Evolutionary conservation across 2,329 filamentous ascomycete species (phyloP).

Genomic region (Aspergillus ochraceoroseus): DNA sequence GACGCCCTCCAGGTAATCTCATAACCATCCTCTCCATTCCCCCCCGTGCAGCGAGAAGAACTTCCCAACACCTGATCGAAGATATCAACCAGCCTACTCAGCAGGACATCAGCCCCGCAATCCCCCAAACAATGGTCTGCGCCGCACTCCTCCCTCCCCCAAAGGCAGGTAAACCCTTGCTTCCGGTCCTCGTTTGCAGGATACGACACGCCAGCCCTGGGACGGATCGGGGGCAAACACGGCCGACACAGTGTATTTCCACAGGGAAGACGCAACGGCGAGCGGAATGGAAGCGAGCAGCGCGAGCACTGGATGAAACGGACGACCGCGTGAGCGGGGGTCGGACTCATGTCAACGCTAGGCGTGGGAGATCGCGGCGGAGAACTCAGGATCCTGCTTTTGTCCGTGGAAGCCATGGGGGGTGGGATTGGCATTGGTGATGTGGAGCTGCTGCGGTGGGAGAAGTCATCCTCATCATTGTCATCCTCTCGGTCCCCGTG

Average conservation of each 20-base stretch:
- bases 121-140: slow-evolving; percentile 71
- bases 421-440: too few species aligned
- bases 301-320: slow-evolving; percentile 71
- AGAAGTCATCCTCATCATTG: too few species aligned
- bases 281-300: slow-evolving; percentile 63
- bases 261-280: slow-evolving; percentile 74
- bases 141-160: slow-evolving; percentile 49
- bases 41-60: background rate
- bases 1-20: slow-evolving; percentile 8
- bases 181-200: slow-evolving; percentile 63
- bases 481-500: too few species aligned
- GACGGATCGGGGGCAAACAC: slow-evolving; percentile 65
- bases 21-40: slow-evolving; percentile 29
- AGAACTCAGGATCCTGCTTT: too few species aligned
- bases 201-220: slow-evolving; percentile 69
- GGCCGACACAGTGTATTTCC: slow-evolving; percentile 69
- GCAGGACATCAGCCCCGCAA: slow-evolving; percentile 69
- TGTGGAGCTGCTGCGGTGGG: too few species aligned
- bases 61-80: slow-evolving; percentile 42
- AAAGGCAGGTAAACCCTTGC: slow-evolving; percentile 70
- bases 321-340: slow-evolving; percentile 55
- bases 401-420: too few species aligned
- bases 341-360: too few species aligned
- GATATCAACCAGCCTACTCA: slow-evolving; percentile 65
- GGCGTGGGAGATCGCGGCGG: background rate